Evolutionary conservation across 306 rosid genomes (phyloP).

Genomic region (Senna siamea): DNA sequence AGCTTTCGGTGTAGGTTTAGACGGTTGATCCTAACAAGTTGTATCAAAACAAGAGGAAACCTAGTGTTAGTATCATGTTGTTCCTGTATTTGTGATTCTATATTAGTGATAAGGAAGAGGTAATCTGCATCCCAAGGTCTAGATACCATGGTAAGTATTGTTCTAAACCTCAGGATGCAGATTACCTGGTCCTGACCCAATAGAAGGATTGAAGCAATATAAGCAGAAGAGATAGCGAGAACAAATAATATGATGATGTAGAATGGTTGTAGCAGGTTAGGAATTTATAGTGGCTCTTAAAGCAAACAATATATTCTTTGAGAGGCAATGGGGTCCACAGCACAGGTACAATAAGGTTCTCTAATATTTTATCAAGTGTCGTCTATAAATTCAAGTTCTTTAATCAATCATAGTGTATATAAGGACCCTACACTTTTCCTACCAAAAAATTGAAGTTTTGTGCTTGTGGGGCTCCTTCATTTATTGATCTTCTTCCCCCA

Average conservation of each 20-base stretch:
- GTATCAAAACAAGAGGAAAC: slow-evolving; percentile 5
- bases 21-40: neutral
- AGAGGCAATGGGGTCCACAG: neutral
- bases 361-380: neutral
- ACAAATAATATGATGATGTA: neutral
- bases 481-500: neutral
- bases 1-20: too few relatives aligned
- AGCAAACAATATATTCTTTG: slow-evolving; percentile 31
- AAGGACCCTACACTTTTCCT: slow-evolving; percentile 26
- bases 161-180: slow-evolving; percentile 75
- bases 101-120: too few relatives aligned
- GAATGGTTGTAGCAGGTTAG: slow-evolving; percentile 19
- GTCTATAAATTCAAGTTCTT: slow-evolving; percentile 29
- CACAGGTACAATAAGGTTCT: neutral
- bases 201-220: slow-evolving; percentile 31
- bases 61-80: too few relatives aligned
- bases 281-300: slow-evolving; percentile 53
- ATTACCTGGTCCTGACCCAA: slow-evolving; percentile 54
- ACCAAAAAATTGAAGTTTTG: slow-evolving; percentile 34
- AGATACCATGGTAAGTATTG: slow-evolving; percentile 29
- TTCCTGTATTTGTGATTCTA: too few relatives aligned
- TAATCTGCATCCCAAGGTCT: slow-evolving; percentile 50
- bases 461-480: neutral
- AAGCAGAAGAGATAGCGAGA: neutral
- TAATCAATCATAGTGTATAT: slow-evolving; percentile 42